These are phyloP conservation scores for Phytomonas sp. DNA, from an alignment of 208 protist genomes.

Conservation along the genomic window DNA sequence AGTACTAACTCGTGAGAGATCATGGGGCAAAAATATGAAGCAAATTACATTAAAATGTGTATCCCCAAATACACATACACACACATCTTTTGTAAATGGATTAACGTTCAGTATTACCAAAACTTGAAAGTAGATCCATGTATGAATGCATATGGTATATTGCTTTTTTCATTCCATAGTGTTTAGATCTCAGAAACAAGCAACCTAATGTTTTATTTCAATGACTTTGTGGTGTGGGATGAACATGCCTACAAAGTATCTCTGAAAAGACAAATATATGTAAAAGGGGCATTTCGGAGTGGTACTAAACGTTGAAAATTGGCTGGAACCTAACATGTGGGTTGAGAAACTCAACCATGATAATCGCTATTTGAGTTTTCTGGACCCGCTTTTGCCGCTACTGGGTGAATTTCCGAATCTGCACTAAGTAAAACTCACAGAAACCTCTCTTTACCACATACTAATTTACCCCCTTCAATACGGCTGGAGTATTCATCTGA, in stretches of 20 bases:
- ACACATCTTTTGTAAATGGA: not conserved
- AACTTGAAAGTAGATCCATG: not conserved
- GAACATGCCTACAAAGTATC: not conserved
- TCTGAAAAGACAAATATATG: not conserved
- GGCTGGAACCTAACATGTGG: not conserved
- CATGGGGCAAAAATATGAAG: not conserved
- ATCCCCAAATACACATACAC: not conserved
- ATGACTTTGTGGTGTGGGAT: not conserved
- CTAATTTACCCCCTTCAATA: slow-evolving; percentile 36
- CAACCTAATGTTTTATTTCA: not conserved
- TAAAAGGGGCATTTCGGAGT: not conserved
- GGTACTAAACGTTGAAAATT: not conserved
- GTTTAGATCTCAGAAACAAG: not conserved
- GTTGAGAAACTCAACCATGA: not conserved
- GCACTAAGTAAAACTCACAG: slow-evolving; percentile 42
- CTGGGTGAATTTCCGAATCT: slow-evolving; percentile 36
- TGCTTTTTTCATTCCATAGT: not conserved
- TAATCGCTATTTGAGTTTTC: slow-evolving; percentile 16
- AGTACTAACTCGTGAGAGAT: slow-evolving; percentile 3
- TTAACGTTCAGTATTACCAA: not conserved
- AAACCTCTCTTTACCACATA: slow-evolving; percentile 37
- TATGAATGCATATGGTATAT: not conserved
- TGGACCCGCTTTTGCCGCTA: slow-evolving; percentile 39
- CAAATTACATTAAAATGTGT: not conserved
- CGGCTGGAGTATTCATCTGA: slow-evolving; percentile 15